Conservation (phyloP, 768 basidiomycete species). For the Termitomyces sp. region DNA sequence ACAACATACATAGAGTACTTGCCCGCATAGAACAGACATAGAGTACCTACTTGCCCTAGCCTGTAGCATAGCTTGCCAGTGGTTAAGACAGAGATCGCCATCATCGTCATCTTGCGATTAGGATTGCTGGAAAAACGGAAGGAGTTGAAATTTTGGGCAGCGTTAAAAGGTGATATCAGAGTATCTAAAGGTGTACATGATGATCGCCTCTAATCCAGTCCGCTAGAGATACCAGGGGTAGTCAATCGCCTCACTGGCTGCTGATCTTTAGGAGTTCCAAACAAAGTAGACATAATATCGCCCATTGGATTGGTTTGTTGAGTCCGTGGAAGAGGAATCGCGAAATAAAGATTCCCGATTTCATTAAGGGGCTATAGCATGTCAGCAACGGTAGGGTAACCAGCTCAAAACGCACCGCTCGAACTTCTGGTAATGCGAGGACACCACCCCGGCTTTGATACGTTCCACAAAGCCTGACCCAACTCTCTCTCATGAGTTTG, state of each 20-base stretch:
- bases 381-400: constrained; percentile 1
- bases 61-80: no score
- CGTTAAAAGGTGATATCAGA: neutral
- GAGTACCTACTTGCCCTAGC: no score
- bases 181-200: neutral
- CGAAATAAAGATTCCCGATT: constrained; percentile 78
- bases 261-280: constrained; percentile 56
- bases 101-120: neutral
- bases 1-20: no score
- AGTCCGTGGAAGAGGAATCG: constrained; percentile 72
- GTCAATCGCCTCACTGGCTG: constrained; percentile 36
- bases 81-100: no score
- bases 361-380: constrained; percentile 57
- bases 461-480: constrained; percentile 81
- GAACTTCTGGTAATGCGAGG: constrained; percentile 57
- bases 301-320: constrained; percentile 79
- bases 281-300: constrained; percentile 85
- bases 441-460: constrained; percentile 74
- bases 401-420: constrained; percentile 45
- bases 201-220: constrained; percentile 38
- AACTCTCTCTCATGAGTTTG: constrained; percentile 72
- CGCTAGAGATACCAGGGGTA: constrained; percentile 37
- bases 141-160: neutral
- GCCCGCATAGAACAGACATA: no score
- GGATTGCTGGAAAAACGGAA: no score